Evolutionary conservation across 352 stramenopile species (phyloP).

Genomic region (Phytophthora foliorum): DNA sequence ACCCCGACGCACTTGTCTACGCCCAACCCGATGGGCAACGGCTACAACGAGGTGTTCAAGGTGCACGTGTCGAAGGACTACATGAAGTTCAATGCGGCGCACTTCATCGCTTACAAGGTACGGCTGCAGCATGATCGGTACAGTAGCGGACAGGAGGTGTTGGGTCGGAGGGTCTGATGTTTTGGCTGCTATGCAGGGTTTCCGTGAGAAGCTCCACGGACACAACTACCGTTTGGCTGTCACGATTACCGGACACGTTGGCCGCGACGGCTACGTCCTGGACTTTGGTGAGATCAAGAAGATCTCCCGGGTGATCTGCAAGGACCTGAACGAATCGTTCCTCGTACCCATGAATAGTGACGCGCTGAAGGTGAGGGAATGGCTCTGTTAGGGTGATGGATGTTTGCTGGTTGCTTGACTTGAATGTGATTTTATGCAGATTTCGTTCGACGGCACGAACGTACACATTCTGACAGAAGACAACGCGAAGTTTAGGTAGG

Average conservation of each 20-base stretch:
- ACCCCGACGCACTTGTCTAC: conserved; percentile 10
- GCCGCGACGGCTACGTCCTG: conserved; percentile 96
- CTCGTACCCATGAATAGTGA: conserved; percentile 96
- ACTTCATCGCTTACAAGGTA: conserved; percentile 93
- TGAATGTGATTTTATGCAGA: conserved; percentile 44
- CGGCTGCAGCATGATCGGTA: neutral
- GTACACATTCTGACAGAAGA: conserved; percentile 96
- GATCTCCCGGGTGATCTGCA: conserved; percentile 95
- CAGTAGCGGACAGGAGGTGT: neutral
- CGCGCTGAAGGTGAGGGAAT: conserved; percentile 79
- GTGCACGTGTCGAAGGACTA: conserved; percentile 92
- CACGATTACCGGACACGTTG: conserved; percentile 88
- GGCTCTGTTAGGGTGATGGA: neutral
- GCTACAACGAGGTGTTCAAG: conserved; percentile 86
- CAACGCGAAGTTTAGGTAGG: conserved; percentile 92
- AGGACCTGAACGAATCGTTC: conserved; percentile 98
- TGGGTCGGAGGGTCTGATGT: neutral
- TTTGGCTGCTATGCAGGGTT: conserved; percentile 66
- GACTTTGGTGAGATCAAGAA: conserved; percentile 99
- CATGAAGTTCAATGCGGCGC: conserved; percentile 93
- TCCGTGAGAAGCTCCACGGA: conserved; percentile 97
- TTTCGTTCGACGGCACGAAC: conserved; percentile 87
- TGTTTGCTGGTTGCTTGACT: conserved; percentile 7
- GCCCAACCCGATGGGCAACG: conserved; percentile 36
- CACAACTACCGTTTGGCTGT: conserved; percentile 98